These are phyloP conservation scores for Cercospora zeina DNA, from an alignment of 2,329 filamentous ascomycete species.

Conservation along the genomic window DNA sequence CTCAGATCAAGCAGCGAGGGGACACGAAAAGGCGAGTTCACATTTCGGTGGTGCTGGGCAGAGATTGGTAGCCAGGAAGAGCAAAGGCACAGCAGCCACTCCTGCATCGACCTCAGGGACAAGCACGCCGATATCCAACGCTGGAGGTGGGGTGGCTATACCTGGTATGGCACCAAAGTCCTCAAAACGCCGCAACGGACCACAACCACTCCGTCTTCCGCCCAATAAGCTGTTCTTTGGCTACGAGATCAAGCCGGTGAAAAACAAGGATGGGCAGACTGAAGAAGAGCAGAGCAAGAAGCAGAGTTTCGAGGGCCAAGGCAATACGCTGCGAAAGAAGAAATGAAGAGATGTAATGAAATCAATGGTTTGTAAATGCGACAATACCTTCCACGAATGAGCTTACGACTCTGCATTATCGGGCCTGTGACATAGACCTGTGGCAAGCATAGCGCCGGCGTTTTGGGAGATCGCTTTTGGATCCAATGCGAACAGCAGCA, in stretches of 20 bases:
- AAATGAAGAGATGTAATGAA: conserved; percentile 47
- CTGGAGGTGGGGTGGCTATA: conserved; percentile 44
- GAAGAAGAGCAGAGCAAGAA: conserved; percentile 65
- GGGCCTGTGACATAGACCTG: conserved; percentile 3
- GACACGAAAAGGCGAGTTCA: conserved; percentile 65
- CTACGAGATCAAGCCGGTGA: conserved; percentile 86
- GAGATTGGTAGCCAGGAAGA: conserved; percentile 79
- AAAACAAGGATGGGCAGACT: conserved; percentile 70
- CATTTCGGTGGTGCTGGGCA: conserved; percentile 81
- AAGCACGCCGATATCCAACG: conserved; percentile 62
- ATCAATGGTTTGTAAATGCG: conserved; percentile 3
- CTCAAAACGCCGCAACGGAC: conserved; percentile 66
- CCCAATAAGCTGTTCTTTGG: conserved; percentile 96
- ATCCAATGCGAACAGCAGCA: neutral
- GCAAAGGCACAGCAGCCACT: conserved; percentile 56
- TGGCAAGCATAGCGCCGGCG: conserved; percentile 9
- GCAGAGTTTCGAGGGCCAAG: conserved; percentile 63
- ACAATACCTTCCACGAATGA: neutral
- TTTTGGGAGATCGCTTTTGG: neutral
- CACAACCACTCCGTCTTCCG: conserved; percentile 79
- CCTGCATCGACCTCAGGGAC: conserved; percentile 33
- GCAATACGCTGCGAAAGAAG: conserved; percentile 79
- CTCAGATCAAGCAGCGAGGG: conserved; percentile 63
- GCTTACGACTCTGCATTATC: conserved; percentile 15
- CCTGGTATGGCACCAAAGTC: conserved; percentile 33